Conservation (phyloP, 2,329 filamentous ascomycete species). For the Calonectria crousiana region DNA sequence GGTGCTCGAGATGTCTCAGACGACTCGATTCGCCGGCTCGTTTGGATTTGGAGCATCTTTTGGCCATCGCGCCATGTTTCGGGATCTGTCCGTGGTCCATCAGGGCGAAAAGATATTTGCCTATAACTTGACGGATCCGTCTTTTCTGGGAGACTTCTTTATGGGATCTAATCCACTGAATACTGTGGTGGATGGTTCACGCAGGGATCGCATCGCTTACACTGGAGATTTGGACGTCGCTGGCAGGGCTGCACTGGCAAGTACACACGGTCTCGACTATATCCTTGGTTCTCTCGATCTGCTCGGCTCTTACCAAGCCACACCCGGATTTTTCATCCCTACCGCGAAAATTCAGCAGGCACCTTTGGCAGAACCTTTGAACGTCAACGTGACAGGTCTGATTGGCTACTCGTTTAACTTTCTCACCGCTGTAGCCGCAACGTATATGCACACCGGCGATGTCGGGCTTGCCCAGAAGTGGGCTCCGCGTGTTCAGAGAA, state of each 20-base stretch:
- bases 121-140: constrained; percentile 34
- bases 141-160: constrained; percentile 48
- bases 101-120: background rate
- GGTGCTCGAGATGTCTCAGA: background rate
- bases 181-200: constrained; percentile 51
- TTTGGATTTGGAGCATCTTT: constrained; percentile 17
- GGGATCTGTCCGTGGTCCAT: background rate
- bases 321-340: background rate
- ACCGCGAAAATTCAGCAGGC: constrained; percentile 45
- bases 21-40: background rate
- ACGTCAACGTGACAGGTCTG: constrained; percentile 46
- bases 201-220: constrained; percentile 50
- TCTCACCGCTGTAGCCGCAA: constrained; percentile 45
- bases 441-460: constrained; percentile 46
- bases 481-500: constrained; percentile 42
- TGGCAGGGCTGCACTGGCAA: constrained; percentile 39
- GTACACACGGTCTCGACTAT: constrained; percentile 43
- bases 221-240: constrained; percentile 49
- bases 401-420: constrained; percentile 48
- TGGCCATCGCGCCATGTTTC: constrained; percentile 4
- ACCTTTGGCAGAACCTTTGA: constrained; percentile 30
- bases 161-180: constrained; percentile 49
- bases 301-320: constrained; percentile 40
- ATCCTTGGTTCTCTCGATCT: constrained; percentile 45
- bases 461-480: constrained; percentile 40